A percentile compares a stretch with the other conserved stretches of the same genome.
phyloP scores from a whole-genome alignment of 192 early-diverging fungal genomes.

The Phlyctochytrium planicorne region DNA sequence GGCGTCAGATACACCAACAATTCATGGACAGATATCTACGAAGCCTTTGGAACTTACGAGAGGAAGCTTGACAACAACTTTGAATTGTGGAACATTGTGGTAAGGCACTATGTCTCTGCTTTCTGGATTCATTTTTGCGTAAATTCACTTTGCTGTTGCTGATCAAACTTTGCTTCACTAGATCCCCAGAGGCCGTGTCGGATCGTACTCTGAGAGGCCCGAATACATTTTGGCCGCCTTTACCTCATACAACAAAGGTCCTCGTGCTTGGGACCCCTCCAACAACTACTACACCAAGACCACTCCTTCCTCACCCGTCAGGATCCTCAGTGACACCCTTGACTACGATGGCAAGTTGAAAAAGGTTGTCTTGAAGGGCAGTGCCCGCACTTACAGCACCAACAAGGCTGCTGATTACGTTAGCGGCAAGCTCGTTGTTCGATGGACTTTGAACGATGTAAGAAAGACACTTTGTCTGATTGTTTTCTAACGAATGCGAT shows the following conservation, averaged over 20 bases:
- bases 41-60: not conserved
- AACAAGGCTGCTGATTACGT: not conserved
- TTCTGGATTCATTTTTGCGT: no score
- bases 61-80: not conserved
- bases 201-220: no score
- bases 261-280: not conserved
- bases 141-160: no score
- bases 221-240: not conserved
- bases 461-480: not conserved
- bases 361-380: not conserved
- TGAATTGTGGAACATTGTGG: not conserved
- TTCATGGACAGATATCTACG: not conserved
- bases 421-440: not conserved
- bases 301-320: not conserved
- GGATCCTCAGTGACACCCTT: no score
- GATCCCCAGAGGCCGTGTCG: no score
- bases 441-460: not conserved
- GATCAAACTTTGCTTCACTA: no score
- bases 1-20: constrained; percentile 3
- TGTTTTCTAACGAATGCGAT: not conserved
- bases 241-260: not conserved
- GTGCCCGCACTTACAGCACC: not conserved
- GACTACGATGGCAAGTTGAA: not conserved
- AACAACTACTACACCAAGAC: not conserved
- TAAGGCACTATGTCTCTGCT: no score